These are phyloP conservation scores for Coemansia sp. DNA, from an alignment of 192 early-diverging fungal species.

Conservation along the genomic window DNA sequence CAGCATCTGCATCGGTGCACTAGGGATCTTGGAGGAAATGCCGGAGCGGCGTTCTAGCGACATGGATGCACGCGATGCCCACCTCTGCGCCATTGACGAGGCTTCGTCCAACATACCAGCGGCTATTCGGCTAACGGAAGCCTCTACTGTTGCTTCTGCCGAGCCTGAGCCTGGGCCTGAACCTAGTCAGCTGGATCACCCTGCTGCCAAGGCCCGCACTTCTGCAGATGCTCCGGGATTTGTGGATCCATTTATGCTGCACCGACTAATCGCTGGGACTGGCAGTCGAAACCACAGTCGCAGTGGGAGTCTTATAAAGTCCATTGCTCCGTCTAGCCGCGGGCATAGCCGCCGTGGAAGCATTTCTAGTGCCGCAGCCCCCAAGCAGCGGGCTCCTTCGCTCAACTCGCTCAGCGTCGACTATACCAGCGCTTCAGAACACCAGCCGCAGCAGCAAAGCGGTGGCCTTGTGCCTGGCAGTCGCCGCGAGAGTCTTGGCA, in stretches of 20 bases:
- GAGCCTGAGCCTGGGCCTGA: neutral
- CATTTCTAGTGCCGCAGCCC: constrained; percentile 15
- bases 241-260: constrained; percentile 8
- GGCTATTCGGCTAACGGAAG: neutral
- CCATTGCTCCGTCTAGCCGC: constrained; percentile 18
- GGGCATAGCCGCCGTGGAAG: constrained; percentile 46
- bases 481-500: constrained; percentile 30
- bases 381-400: constrained; percentile 5
- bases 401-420: neutral
- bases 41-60: constrained; percentile 24
- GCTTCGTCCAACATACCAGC: constrained; percentile 6
- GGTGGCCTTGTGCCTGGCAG: neutral
- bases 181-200: neutral
- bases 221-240: constrained; percentile 3
- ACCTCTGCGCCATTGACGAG: constrained; percentile 9
- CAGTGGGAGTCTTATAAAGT: constrained; percentile 18
- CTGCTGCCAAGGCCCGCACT: neutral
- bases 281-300: constrained; percentile 27
- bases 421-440: neutral
- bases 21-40: constrained; percentile 21
- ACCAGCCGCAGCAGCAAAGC: neutral
- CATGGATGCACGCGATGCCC: neutral
- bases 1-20: constrained; percentile 23
- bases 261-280: constrained; percentile 10
- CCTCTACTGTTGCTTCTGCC: neutral